phyloP scores from a whole-genome alignment of 1,284 basidiomycete species.

The Flammula alnicola region DNA sequence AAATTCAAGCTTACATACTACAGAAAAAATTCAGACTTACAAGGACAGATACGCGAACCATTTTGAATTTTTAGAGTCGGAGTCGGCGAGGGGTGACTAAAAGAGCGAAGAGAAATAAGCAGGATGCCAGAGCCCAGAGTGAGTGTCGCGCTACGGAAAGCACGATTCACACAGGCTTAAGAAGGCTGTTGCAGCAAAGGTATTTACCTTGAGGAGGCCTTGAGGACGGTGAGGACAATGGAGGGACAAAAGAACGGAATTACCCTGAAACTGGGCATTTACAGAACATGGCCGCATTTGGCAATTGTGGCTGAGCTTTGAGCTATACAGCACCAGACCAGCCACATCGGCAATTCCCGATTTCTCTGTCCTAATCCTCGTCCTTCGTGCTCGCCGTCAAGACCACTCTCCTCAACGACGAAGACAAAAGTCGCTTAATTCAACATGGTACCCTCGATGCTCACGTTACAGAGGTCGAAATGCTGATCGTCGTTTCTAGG shows the following conservation, averaged over 20 bases:
- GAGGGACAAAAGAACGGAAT: slow-evolving; percentile 4
- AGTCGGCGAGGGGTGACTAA: slow-evolving; percentile 26
- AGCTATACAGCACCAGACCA: slow-evolving; percentile 42
- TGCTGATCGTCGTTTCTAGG: slow-evolving; percentile 57
- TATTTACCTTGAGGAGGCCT: slow-evolving; percentile 28
- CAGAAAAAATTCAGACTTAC: slow-evolving; percentile 53
- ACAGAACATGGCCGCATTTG: slow-evolving; percentile 10
- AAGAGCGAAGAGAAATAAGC: slow-evolving; percentile 25
- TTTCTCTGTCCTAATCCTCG: slow-evolving; percentile 3
- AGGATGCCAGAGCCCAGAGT: slow-evolving; percentile 54
- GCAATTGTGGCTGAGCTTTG: slow-evolving; percentile 28
- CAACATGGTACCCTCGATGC: slow-evolving; percentile 52
- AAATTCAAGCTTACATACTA: not conserved
- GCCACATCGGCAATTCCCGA: slow-evolving; percentile 44
- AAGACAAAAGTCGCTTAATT: slow-evolving; percentile 31
- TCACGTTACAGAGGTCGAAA: slow-evolving; percentile 12
- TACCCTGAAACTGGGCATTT: not conserved
- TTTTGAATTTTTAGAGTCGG: slow-evolving; percentile 45
- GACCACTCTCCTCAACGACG: slow-evolving; percentile 21
- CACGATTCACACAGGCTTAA: slow-evolving; percentile 76
- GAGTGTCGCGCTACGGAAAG: slow-evolving; percentile 83
- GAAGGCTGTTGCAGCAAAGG: no score
- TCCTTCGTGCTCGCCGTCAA: slow-evolving; percentile 24
- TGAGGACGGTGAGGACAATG: slow-evolving; percentile 16
- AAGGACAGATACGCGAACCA: slow-evolving; percentile 87